Conservation (phyloP, 2,329 filamentous ascomycete species). For the Arthroderma sp. region DNA sequence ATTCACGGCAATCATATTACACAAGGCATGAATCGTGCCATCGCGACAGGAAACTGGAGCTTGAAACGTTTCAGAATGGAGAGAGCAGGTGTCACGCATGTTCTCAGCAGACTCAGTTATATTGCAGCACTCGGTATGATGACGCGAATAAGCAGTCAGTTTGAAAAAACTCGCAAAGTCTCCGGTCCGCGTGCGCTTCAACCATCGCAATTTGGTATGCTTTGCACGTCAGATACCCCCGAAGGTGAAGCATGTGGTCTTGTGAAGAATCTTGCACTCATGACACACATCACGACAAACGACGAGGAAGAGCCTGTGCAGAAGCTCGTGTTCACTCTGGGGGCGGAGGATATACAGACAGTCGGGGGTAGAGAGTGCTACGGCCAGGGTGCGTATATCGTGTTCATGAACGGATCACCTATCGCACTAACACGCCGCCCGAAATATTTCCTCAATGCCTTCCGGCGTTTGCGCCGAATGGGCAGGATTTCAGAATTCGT, state of each 20-base stretch:
- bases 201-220: constrained; percentile 95
- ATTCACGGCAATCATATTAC: constrained; percentile 81
- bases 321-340: constrained; percentile 73
- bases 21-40: constrained; percentile 84
- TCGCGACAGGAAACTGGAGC: constrained; percentile 96
- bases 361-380: constrained; percentile 82
- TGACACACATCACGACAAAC: constrained; percentile 98
- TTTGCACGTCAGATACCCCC: constrained; percentile 92
- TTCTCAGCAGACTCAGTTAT: constrained; percentile 88
- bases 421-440: constrained; percentile 77
- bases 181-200: constrained; percentile 90
- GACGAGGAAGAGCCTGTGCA: constrained; percentile 85
- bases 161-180: constrained; percentile 96
- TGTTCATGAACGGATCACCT: constrained; percentile 92
- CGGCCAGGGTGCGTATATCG: constrained; percentile 67
- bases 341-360: constrained; percentile 68
- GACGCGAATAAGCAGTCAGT: constrained; percentile 96
- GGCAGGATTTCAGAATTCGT: constrained; percentile 93
- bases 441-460: constrained; percentile 71
- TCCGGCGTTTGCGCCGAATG: constrained; percentile 74
- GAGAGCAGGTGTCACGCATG: constrained; percentile 88
- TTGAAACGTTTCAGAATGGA: constrained; percentile 99
- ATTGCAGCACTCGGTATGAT: constrained; percentile 98
- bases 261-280: constrained; percentile 93
- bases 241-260: constrained; percentile 97